Conservation (phyloP, 2,329 filamentous ascomycete genomes). For the Nannizzia gypsea region DNA sequence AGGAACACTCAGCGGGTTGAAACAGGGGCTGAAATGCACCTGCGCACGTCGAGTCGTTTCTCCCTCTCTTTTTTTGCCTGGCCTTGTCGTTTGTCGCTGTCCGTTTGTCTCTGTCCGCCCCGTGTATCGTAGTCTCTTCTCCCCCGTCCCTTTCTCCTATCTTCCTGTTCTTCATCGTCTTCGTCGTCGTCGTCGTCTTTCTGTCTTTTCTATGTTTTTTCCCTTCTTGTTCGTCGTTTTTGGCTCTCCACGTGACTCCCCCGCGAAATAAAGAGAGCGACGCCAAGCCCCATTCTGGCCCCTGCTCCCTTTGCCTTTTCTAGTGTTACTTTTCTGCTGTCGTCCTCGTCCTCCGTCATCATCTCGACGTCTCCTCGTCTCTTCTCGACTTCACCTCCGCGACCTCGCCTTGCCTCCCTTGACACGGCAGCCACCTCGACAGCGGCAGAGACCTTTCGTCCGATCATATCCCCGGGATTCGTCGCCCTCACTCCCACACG, state of each 20-base stretch:
- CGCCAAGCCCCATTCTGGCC: not conserved
- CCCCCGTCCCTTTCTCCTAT: too few relatives aligned
- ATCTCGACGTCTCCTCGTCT: not conserved
- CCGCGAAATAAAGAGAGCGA: not conserved
- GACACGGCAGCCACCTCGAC: too few relatives aligned
- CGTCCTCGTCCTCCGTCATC: not conserved
- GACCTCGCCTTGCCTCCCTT: not conserved
- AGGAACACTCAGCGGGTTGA: not conserved
- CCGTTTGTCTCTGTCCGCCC: not conserved
- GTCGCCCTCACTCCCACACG: not conserved
- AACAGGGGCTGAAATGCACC: not conserved
- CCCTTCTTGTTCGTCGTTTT: too few relatives aligned
- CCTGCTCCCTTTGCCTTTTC: not conserved
- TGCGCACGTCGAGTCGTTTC: too few relatives aligned
- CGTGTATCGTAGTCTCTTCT: too few relatives aligned
- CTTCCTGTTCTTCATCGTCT: too few relatives aligned
- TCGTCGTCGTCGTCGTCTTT: too few relatives aligned
- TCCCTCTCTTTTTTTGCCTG: not conserved
- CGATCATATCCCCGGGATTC: not conserved
- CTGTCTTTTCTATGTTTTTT: too few relatives aligned
- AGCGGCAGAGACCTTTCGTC: too few relatives aligned
- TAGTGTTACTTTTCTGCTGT: not conserved
- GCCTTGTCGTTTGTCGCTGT: not conserved
- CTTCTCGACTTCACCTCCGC: not conserved
- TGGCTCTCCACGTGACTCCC: too few relatives aligned